Evolutionary conservation across 1,284 basidiomycete genomes (phyloP), one percentile per base, ranked within the genome.

Genomic region (Melampsora occidentalis): DNA sequence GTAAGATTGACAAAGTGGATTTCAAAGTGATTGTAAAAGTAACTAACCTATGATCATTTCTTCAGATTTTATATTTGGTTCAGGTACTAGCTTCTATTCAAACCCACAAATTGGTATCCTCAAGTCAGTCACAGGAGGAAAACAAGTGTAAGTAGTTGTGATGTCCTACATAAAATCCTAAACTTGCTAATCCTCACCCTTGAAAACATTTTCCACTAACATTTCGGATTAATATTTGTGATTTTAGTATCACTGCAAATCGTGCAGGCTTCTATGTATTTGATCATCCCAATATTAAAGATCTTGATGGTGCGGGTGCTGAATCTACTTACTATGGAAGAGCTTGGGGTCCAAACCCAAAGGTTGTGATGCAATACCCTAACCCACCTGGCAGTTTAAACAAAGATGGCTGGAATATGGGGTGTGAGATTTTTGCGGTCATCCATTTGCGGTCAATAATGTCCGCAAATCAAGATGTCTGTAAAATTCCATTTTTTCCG

Each of bases 61-160:
- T 16, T 62, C 12, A 75, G 72, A 75, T 75, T 75, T 75, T 33
- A 66, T 75, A 49, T 75, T 67, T 49, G 72, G 72, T 10, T 22
- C 42, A 20, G 72, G 65, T 20, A 61, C 12, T 18, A 65, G 49
- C 31, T 75, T 31, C 49, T 75, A 67, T 68, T 31, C 39, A 46
- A 75, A 49, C 28, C n/a, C 31, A 10, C 51, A 67, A 25, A 75
- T 75, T 33, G 49, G n/a, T 10, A 57, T 57, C 14, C 20, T 42
- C 6, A 42, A 42, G 39, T 6, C n/a, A 57, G n/a, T 28, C 53
- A 22, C 53, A n/a, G n/a, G 28, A 28, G n/a, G 53, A 28, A 1
- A 57, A 22, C 53, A 57, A 57, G 53, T 57, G 53, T 57, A 57
- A n/a, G 53, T 57, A 28, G 10, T n/a, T 10, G 16, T 57, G 7